phyloP scores from a whole-genome alignment of 2,329 filamentous ascomycete genomes.

The Xylaria sp. region DNA sequence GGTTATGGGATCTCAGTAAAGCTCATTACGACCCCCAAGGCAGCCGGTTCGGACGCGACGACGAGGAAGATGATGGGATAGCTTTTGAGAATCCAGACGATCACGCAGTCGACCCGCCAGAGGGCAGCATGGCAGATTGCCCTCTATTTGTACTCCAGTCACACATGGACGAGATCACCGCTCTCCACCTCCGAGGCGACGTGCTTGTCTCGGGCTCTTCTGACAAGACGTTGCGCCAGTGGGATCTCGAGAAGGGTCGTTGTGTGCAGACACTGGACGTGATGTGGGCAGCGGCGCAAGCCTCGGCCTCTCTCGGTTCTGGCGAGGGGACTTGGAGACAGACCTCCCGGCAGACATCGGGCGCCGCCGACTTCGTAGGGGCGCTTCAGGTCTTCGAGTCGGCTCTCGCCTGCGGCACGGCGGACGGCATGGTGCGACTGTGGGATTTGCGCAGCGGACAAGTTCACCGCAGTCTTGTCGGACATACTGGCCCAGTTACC shows the following conservation, averaged over 20 bases:
- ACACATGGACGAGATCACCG: conserved; percentile 94
- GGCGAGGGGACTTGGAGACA: conserved; percentile 77
- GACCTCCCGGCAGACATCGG: conserved; percentile 70
- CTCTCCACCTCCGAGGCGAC: conserved; percentile 88
- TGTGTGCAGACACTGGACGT: conserved; percentile 98
- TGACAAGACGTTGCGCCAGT: conserved; percentile 96
- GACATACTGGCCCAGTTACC: conserved; percentile 94
- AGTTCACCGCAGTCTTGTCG: conserved; percentile 94
- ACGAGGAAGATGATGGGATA: conserved; percentile 71
- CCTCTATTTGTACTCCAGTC: conserved; percentile 87
- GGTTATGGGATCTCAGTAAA: conserved; percentile 92
- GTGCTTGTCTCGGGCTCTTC: conserved; percentile 94
- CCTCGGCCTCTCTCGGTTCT: conserved; percentile 73
- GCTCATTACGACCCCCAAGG: conserved; percentile 82
- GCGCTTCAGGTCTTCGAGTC: conserved; percentile 96
- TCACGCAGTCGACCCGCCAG: conserved; percentile 73
- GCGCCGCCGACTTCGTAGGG: conserved; percentile 89
- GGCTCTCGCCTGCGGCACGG: conserved; percentile 93
- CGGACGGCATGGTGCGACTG: conserved; percentile 94
- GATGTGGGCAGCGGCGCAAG: conserved; percentile 96
- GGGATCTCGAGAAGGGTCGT: conserved; percentile 96
- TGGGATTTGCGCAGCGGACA: conserved; percentile 98
- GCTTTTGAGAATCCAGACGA: conserved; percentile 78
- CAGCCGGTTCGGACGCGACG: conserved; percentile 67
- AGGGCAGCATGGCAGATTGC: conserved; percentile 88